A percentile compares a stretch with the other conserved stretches of the same genome.
Evolutionary conservation across 257 asterid species (phyloP).

Genomic region (Ilex aquifolium): DNA sequence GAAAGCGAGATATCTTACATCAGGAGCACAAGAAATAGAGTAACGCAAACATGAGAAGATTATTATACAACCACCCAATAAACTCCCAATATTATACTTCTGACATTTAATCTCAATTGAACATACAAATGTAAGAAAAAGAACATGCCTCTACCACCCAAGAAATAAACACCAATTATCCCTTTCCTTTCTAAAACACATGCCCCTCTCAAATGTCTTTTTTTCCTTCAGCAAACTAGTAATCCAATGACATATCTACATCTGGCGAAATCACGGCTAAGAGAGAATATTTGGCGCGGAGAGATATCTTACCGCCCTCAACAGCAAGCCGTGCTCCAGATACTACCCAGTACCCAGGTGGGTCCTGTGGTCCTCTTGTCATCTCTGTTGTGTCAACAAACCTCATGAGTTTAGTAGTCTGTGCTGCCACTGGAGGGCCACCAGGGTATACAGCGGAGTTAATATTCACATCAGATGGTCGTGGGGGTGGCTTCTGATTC

Average conservation of each 20-base stretch:
- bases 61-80: too few species aligned
- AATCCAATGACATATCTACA: conserved; percentile 29
- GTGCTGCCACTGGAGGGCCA: conserved; percentile 69
- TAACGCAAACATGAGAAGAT: too few species aligned
- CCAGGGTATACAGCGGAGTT: conserved; percentile 72
- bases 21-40: too few species aligned
- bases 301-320: conserved; percentile 55
- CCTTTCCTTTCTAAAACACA: too few species aligned
- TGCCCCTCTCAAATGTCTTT: too few species aligned
- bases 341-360: conserved; percentile 78
- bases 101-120: too few species aligned
- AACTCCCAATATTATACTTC: too few species aligned
- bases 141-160: too few species aligned
- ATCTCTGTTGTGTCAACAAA: conserved; percentile 68
- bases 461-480: conserved; percentile 52
- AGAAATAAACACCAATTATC: too few species aligned
- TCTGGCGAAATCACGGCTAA: conserved; percentile 47
- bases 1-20: too few species aligned
- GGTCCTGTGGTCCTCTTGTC: conserved; percentile 70
- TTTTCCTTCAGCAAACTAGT: too few species aligned
- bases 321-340: conserved; percentile 75
- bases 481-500: conserved; percentile 50
- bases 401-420: conserved; percentile 52
- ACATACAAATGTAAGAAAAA: too few species aligned
- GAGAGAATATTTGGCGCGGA: conserved; percentile 65